phyloP scores from a whole-genome alignment of 2,329 filamentous ascomycete genomes.

The Nectriaceae sp. region DNA sequence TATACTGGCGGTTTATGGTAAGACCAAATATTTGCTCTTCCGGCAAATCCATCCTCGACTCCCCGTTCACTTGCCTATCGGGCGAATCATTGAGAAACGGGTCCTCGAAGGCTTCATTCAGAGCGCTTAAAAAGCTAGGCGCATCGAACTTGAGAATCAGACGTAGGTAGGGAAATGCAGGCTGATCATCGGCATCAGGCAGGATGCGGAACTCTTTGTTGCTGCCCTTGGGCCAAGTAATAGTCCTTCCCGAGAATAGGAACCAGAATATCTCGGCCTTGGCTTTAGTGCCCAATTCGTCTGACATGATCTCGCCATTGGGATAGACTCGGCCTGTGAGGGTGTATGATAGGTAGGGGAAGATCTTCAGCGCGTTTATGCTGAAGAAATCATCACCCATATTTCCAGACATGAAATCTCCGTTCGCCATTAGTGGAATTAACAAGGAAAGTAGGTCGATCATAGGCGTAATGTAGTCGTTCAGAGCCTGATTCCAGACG shows the following conservation, averaged over 20 bases:
- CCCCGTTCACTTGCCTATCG: slow-evolving; percentile 61
- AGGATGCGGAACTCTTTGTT: slow-evolving; percentile 62
- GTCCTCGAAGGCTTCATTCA: slow-evolving; percentile 98
- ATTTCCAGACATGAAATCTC: slow-evolving; percentile 53
- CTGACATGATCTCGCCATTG: slow-evolving; percentile 73
- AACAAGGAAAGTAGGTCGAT: slow-evolving; percentile 78
- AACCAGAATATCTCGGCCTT: slow-evolving; percentile 93
- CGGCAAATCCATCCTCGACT: slow-evolving; percentile 50
- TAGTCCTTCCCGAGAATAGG: slow-evolving; percentile 81
- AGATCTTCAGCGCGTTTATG: slow-evolving; percentile 83
- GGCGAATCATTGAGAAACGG: slow-evolving; percentile 83
- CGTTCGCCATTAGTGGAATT: slow-evolving; percentile 58
- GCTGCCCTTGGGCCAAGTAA: slow-evolving; percentile 72
- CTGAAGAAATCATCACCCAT: slow-evolving; percentile 63
- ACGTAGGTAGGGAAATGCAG: slow-evolving; percentile 82
- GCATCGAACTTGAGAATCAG: slow-evolving; percentile 87
- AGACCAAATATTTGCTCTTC: slow-evolving; percentile 68
- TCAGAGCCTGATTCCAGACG: slow-evolving; percentile 90
- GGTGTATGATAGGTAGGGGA: slow-evolving; percentile 90
- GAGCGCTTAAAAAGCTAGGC: slow-evolving; percentile 87
- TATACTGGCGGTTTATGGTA: slow-evolving; percentile 87
- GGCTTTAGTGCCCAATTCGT: slow-evolving; percentile 71
- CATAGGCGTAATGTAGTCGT: slow-evolving; percentile 88
- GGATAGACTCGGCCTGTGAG: slow-evolving; percentile 92
- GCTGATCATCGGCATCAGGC: slow-evolving; percentile 58